Percentiles rank a stretch among this genome's conserved stretches.
Evolutionary conservation across 2,329 filamentous ascomycete species (phyloP).

Genomic region (Phaeophleospora eucalypticola): DNA sequence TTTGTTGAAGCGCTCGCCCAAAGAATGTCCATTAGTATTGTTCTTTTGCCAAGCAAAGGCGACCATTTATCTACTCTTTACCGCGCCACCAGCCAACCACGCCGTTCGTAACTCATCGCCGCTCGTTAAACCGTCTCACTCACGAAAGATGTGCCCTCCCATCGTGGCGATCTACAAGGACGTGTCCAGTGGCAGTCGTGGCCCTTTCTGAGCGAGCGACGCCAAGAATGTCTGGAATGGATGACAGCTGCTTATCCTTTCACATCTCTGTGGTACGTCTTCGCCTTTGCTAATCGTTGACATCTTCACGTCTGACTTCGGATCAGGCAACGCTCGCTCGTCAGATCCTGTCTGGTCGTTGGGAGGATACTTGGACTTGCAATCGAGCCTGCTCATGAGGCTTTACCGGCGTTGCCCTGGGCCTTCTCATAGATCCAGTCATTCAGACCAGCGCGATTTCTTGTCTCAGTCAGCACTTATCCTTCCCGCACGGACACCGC

Average conservation of each 20-base stretch:
- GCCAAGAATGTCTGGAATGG: neutral
- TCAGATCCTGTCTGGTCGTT: neutral
- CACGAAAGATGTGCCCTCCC: conserved; percentile 29
- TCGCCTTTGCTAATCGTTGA: too few species aligned
- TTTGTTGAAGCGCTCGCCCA: conserved; percentile 13
- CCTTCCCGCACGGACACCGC: neutral
- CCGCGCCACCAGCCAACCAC: neutral
- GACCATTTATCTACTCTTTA: conserved; percentile 14
- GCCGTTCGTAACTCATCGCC: neutral
- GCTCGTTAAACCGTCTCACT: conserved; percentile 3
- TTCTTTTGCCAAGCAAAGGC: conserved; percentile 24
- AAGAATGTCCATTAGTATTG: conserved; percentile 31
- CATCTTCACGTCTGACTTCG: neutral
- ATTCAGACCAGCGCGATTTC: conserved; percentile 83
- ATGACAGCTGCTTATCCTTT: neutral
- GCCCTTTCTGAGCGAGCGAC: conserved; percentile 16
- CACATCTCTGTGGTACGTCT: neutral
- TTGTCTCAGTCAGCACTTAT: conserved; percentile 28
- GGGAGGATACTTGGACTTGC: neutral
- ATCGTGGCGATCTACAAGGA: conserved; percentile 26
- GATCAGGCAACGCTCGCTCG: neutral
- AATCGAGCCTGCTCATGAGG: neutral
- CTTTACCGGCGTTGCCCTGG: neutral
- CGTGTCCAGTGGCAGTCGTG: conserved; percentile 24
- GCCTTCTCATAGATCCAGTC: conserved; percentile 94